Base-by-base conservation (phyloP, 2,329 filamentous ascomycete genomes). In the Falciphora oryzae region DNA sequence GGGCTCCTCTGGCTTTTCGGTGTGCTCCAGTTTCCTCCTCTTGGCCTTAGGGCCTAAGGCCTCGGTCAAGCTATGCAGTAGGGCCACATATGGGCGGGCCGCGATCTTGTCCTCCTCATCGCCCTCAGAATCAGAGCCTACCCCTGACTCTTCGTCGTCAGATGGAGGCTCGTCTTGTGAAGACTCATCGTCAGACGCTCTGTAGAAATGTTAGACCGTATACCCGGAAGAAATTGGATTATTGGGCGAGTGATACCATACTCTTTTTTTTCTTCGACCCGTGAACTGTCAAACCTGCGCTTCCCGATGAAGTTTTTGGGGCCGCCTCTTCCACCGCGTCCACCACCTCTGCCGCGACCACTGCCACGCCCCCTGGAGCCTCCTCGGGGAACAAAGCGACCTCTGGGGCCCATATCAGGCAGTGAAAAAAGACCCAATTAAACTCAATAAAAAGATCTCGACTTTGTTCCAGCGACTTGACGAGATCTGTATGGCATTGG, bases 61-160 rank as follows among this genome's bases (percentile, higher is more conserved):
- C 31, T 82, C 79, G 3, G 79, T 77, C 61, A 89, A 76, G 65
- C 83, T 87, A 70, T 87, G 81, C 70, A 89, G 77, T 8, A 89
- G 76, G 10, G 83, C 78, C 75, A 82, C 77, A 68, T 89, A 89
- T 4, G 86, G 81, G 35, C 79, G 78, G 31, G 77, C 75, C 31
- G 75, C 63, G 13, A 77, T 70, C 6, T 75, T 77, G 28, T 75
- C 75, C 32, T 79, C 78, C n/a, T 80, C 79, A 1, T 80, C 75
- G 59, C 80, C 72, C 2, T 83, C 81, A 10, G 80, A 78, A 11
- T 81, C 80, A 8, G 77, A 76, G 32, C 74, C 75, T 65, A 76
- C 71, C 64, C 78, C 77, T 62, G 65, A 11, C 63, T 79, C 76
- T 50, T 76, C 74, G 50, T 68, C 68, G 2, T 72, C 72, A 27